These are phyloP conservation scores for Sisymbrium altissimum DNA, from an alignment of 345 rosid species.

Conservation along the genomic window DNA sequence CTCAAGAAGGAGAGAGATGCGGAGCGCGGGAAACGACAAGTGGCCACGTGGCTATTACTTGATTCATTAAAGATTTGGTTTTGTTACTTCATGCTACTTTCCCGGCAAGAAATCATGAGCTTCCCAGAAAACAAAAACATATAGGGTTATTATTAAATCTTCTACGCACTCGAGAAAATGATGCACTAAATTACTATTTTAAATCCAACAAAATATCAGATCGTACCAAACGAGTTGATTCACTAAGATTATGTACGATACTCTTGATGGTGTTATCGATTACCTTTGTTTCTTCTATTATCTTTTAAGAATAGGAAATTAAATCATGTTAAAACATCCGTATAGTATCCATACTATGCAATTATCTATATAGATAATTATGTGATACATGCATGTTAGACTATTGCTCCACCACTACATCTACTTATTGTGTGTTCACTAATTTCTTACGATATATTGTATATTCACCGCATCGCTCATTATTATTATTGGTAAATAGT, in stretches of 20 bases:
- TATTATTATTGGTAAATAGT: not conserved
- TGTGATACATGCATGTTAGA: not conserved
- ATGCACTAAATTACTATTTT: not conserved
- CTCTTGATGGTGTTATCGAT: not conserved
- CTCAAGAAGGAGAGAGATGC: conserved; percentile 22
- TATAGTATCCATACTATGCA: not conserved
- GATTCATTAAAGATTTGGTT: conserved; percentile 19
- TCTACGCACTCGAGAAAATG: conserved; percentile 4
- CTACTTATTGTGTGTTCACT: too few species aligned
- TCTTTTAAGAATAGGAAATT: not conserved
- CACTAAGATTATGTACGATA: conserved; percentile 23
- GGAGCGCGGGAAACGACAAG: conserved; percentile 29
- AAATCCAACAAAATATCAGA: conserved; percentile 16
- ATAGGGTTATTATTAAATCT: not conserved
- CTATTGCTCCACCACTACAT: not conserved
- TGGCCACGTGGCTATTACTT: conserved; percentile 19
- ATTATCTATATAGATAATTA: not conserved
- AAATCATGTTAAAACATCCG: not conserved
- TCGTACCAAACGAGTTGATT: conserved; percentile 29
- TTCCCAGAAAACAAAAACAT: too few species aligned
- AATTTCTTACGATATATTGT: not conserved
- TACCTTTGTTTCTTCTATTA: not conserved
- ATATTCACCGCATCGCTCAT: not conserved
- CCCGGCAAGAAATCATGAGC: conserved; percentile 8
- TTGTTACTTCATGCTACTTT: conserved; percentile 16